Conservation (phyloP, 164 flowering plant genomes). For the Santalum album region DNA sequence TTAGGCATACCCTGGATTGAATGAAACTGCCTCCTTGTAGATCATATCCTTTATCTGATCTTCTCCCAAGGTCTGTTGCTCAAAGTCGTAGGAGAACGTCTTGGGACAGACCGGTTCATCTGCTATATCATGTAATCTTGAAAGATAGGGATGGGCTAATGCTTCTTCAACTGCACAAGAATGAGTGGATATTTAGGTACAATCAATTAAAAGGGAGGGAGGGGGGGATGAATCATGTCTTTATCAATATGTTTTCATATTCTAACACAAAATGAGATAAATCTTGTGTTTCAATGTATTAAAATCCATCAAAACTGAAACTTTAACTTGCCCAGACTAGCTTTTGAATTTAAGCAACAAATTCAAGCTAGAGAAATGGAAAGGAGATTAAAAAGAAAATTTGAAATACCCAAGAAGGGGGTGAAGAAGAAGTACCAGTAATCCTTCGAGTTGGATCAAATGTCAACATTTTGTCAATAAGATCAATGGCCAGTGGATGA, state of each 20-base stretch:
- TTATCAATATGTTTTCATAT: too few relatives aligned
- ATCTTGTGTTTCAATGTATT: too few relatives aligned
- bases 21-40: conserved; percentile 61
- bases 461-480: conserved; percentile 83
- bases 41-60: conserved; percentile 94
- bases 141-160: conserved; percentile 85
- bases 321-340: too few relatives aligned
- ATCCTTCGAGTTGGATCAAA: conserved; percentile 82
- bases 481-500: conserved; percentile 78
- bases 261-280: too few relatives aligned
- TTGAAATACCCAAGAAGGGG: too few relatives aligned
- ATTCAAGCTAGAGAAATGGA: too few relatives aligned
- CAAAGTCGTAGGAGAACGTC: conserved; percentile 83
- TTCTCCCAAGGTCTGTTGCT: conserved; percentile 62
- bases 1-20: conserved; percentile 64
- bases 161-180: conserved; percentile 77
- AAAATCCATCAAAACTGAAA: too few relatives aligned
- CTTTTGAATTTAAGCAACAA: too few relatives aligned
- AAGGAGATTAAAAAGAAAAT: too few relatives aligned
- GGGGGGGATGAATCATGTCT: too few relatives aligned
- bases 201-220: too few relatives aligned
- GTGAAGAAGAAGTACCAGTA: conserved; percentile 41
- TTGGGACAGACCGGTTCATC: conserved; percentile 81
- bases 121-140: conserved; percentile 70
- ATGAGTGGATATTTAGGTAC: too few relatives aligned